These are phyloP conservation scores for Calonectria pauciramosa DNA, from an alignment of 2,329 filamentous ascomycete species.

Conservation along the genomic window DNA sequence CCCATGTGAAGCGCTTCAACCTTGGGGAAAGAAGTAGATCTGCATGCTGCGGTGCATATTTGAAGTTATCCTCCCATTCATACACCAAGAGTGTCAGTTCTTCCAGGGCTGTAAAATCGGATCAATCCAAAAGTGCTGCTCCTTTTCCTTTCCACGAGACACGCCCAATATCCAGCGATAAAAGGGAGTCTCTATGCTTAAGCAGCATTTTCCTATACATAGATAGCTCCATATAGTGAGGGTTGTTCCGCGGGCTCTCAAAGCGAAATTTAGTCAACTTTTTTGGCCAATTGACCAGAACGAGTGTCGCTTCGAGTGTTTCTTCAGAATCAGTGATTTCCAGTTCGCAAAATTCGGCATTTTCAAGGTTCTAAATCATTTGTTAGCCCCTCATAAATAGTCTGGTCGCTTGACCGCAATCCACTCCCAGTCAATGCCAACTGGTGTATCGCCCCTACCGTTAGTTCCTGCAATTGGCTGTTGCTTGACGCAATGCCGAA, in stretches of 20 bases:
- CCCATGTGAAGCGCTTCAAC: neutral
- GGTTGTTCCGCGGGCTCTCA: too few species aligned
- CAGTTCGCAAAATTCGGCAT: neutral
- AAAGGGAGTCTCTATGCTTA: neutral
- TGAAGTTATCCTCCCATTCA: neutral
- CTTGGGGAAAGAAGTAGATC: neutral
- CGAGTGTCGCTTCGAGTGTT: neutral
- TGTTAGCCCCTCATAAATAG: neutral
- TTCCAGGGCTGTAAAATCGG: neutral
- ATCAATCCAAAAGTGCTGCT: neutral
- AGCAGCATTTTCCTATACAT: neutral
- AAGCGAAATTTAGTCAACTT: neutral
- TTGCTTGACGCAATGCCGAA: neutral
- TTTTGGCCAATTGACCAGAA: neutral
- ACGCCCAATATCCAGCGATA: neutral
- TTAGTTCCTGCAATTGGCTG: neutral
- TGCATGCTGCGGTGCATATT: neutral
- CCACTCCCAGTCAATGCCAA: neutral
- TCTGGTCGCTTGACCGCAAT: neutral
- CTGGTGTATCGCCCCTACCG: neutral
- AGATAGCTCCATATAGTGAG: neutral
- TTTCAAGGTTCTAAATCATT: neutral
- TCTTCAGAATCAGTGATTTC: neutral
- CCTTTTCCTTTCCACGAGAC: neutral
- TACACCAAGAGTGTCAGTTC: neutral